Evolutionary conservation across 768 basidiomycete species (phyloP), one percentile per base, ranked within the genome.

Genomic region (Cyclocybe cylindracea): DNA sequence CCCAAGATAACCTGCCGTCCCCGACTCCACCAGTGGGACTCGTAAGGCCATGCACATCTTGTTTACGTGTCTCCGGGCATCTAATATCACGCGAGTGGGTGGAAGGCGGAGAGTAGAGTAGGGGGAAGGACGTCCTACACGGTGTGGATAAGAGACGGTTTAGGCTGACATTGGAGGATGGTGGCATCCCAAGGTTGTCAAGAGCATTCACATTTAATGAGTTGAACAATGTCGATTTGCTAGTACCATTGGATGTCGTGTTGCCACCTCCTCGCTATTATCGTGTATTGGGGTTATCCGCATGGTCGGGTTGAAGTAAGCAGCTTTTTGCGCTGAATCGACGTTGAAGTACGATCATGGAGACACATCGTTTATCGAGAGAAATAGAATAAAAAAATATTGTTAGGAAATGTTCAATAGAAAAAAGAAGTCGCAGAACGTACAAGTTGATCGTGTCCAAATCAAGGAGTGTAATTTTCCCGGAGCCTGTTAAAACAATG

Each of bases 201-300:
- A 99, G 74, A 5, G 96, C 97, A 63, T 98, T 98, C 59, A 98
- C n/a, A n/a, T n/a, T n/a, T n/a, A n/a, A n/a, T n/a, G n/a, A n/a
- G n/a, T n/a, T n/a, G 77, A 18, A 98, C 94, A 46, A 99, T 81
- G 63, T 94, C 89, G 61, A 98, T 98, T 29, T 81, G 74, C 60
- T 83, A 78, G 69, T 96, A 97, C 95, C 95, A 99, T 38, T 83
- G 77, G 14, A 94, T 76, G 63, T 95, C 92, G 66, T 87, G 98
- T 58, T 90, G 84, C n/a, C 0, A 85, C 77, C 46, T 97, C 96
- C 67, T 98, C 98, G 67, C 98, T 94, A 61, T 99, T 98, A 13
- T 86, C 94, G 66, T 96, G 91, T 51, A 98, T 86, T 3, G 97
- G 94, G 2, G 76, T 83, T 54, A 99, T 91, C 41, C 80, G 77